A percentile compares a stretch with the other conserved stretches of the same genome.
These are phyloP conservation scores for Boletellus sp. DNA, from an alignment of 1,284 basidiomycete genomes.

Conservation along the genomic window DNA sequence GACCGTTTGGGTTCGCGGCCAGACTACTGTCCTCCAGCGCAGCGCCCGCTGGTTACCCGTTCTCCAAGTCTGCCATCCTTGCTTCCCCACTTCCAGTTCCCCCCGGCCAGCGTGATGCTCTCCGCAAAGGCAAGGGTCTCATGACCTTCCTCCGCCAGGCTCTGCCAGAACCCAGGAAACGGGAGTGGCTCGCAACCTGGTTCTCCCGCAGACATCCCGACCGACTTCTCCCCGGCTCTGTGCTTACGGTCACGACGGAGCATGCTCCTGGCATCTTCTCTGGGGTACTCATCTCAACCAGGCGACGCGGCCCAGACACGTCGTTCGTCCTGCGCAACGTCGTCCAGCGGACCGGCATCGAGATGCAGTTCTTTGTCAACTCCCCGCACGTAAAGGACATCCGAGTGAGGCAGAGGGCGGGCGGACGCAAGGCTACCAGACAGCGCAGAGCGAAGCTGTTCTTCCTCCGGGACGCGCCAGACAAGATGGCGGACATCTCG, in stretches of 20 bases:
- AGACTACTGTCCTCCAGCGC: conserved; percentile 26
- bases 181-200: conserved; percentile 58
- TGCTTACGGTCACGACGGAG: conserved; percentile 70
- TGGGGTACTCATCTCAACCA: conserved; percentile 79
- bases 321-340: conserved; percentile 84
- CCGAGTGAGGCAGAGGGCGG: conserved; percentile 63
- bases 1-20: neutral
- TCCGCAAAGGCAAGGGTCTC: conserved; percentile 71
- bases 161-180: conserved; percentile 66
- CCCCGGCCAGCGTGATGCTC: conserved; percentile 37
- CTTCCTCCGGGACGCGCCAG: conserved; percentile 73
- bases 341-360: conserved; percentile 83
- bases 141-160: conserved; percentile 72
- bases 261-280: conserved; percentile 78
- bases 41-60: conserved; percentile 56
- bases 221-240: conserved; percentile 74
- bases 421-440: conserved; percentile 48
- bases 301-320: conserved; percentile 79
- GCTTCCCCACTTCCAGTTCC: conserved; percentile 45
- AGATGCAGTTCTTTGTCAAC: conserved; percentile 84
- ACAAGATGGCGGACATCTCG: conserved; percentile 77
- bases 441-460: conserved; percentile 75
- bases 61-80: conserved; percentile 65
- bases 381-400: conserved; percentile 85
- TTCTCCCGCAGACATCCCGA: conserved; percentile 70